Evolutionary conservation across 495 filamentous ascomycete species (phyloP).

Genomic region (Lophium mytilinum): DNA sequence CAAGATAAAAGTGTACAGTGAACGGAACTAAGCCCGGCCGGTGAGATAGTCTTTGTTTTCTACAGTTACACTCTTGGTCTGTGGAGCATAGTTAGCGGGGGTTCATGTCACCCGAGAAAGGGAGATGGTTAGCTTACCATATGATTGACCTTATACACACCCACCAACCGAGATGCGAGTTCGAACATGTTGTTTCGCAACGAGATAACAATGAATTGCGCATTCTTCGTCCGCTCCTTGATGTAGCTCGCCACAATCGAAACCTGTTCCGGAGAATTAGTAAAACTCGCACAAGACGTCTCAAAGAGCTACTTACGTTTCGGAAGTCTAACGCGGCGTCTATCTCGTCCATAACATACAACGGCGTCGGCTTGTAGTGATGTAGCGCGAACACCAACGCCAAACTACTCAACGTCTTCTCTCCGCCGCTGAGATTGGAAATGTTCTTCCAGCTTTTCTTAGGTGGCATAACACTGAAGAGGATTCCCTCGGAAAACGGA

Average conservation of each 20-base stretch:
- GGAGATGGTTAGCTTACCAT: constrained; percentile 51
- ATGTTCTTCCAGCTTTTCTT: constrained; percentile 99
- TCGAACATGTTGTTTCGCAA: constrained; percentile 99
- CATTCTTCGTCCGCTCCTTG: constrained; percentile 97
- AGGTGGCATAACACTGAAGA: constrained; percentile 96
- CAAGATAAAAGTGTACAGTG: background rate
- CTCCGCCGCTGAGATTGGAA: constrained; percentile 83
- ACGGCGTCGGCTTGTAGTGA: constrained; percentile 93
- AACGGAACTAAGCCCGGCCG: constrained; percentile 17
- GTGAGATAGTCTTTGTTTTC: constrained; percentile 80
- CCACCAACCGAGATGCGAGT: constrained; percentile 83
- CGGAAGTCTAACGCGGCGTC: constrained; percentile 96
- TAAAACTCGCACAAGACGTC: no score
- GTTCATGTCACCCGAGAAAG: background rate
- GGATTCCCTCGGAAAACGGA: constrained; percentile 92
- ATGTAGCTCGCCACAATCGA: constrained; percentile 98
- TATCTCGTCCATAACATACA: constrained; percentile 99
- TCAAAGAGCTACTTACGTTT: constrained; percentile 61
- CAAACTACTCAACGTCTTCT: constrained; percentile 92
- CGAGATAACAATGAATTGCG: constrained; percentile 97
- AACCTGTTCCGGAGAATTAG: constrained; percentile 49
- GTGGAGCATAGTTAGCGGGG: background rate
- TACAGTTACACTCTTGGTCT: constrained; percentile 91
- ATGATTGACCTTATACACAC: constrained; percentile 98
- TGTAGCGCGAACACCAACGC: constrained; percentile 95